Evolutionary conservation across 2,329 filamentous ascomycete species (phyloP).

Genomic region (Dothideomycetes sp.): DNA sequence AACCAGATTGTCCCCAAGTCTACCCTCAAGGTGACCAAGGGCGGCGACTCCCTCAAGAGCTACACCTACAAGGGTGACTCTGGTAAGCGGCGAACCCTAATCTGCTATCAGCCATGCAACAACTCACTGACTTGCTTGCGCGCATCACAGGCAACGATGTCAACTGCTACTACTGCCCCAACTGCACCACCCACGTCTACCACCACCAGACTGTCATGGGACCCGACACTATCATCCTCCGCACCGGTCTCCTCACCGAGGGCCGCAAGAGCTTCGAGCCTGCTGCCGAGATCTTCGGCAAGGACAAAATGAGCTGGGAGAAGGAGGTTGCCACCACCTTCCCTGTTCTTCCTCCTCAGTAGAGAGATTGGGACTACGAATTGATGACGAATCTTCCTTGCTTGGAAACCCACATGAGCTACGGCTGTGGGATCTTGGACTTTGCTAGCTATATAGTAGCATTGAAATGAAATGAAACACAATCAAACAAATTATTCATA

Average conservation of each 20-base stretch:
- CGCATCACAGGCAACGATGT: conserved; percentile 38
- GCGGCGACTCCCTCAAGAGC: conserved; percentile 31
- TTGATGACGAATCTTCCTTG: not conserved
- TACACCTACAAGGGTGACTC: conserved; percentile 48
- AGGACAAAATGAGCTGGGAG: conserved; percentile 36
- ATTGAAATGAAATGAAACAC: too few relatives aligned
- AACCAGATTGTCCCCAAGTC: conserved; percentile 43
- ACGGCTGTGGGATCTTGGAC: too few relatives aligned
- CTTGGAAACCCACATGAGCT: not conserved
- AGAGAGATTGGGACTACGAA: not conserved
- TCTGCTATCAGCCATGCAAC: not conserved
- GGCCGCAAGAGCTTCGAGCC: conserved; percentile 37
- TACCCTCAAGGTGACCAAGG: conserved; percentile 41
- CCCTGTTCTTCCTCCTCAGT: conserved; percentile 26
- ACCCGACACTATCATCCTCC: conserved; percentile 39
- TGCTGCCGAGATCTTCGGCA: conserved; percentile 44
- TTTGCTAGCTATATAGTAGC: too few relatives aligned
- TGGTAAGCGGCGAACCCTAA: conserved; percentile 22
- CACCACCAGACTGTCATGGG: conserved; percentile 44
- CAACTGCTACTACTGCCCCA: conserved; percentile 47
- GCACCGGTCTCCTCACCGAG: conserved; percentile 38
- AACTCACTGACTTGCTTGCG: not conserved
- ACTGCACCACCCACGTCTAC: conserved; percentile 44
- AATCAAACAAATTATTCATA: too few relatives aligned
- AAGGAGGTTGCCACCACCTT: conserved; percentile 38